phyloP scores from a whole-genome alignment of 2,329 filamentous ascomycete genomes.

The Colletotrichum scovillei region DNA sequence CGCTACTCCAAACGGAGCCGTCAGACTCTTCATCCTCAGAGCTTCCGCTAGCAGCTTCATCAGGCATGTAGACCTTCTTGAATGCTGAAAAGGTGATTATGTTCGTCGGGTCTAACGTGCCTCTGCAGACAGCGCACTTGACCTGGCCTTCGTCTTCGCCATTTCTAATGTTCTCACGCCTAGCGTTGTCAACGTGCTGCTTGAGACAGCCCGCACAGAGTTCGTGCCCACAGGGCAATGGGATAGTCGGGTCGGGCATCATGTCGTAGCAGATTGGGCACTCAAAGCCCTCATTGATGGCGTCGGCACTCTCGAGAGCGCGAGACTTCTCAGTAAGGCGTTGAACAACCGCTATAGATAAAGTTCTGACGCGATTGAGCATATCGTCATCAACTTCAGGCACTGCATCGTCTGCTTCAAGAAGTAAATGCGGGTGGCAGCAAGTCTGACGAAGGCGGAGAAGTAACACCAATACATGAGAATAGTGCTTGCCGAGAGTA shows the following conservation, averaged over 20 bases:
- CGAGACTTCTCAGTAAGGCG: constrained; percentile 62
- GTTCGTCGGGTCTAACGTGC: constrained; percentile 71
- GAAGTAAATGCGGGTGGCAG: constrained; percentile 79
- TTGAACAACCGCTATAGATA: constrained; percentile 71
- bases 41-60: constrained; percentile 48
- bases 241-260: constrained; percentile 77
- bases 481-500: constrained; percentile 79
- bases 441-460: constrained; percentile 84
- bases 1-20: constrained; percentile 43
- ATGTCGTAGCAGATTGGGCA: constrained; percentile 87
- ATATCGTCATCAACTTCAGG: constrained; percentile 61
- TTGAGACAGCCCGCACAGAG: constrained; percentile 82
- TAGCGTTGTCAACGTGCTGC: constrained; percentile 71
- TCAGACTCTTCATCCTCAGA: constrained; percentile 48
- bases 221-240: constrained; percentile 87
- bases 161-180: constrained; percentile 63
- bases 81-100: constrained; percentile 82
- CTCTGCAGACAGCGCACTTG: constrained; percentile 83
- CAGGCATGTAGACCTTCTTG: constrained; percentile 76
- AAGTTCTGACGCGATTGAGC: constrained; percentile 69
- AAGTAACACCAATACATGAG: constrained; percentile 82
- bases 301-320: constrained; percentile 49
- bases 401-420: constrained; percentile 55
- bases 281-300: constrained; percentile 65
- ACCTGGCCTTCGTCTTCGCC: constrained; percentile 68